These are phyloP conservation scores for Aspergillus texensis DNA, from an alignment of 2,329 filamentous ascomycete species.

Conservation along the genomic window DNA sequence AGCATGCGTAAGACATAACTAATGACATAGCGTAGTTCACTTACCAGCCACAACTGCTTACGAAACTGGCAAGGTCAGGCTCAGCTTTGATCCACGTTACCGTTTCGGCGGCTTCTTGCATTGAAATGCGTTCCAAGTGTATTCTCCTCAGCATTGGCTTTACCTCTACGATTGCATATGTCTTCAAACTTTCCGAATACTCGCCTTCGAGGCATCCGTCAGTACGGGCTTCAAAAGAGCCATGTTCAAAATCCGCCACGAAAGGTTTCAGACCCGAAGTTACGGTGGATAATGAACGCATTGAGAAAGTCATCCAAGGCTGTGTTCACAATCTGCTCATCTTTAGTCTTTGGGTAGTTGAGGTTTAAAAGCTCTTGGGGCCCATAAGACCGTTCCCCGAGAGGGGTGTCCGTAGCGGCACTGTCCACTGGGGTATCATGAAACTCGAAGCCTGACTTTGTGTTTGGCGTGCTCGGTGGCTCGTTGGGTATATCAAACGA, in stretches of 20 bases:
- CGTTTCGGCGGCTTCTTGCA: background rate
- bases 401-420: no score
- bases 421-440: no score
- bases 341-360: no score
- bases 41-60: background rate
- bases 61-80: background rate
- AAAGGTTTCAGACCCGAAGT: background rate
- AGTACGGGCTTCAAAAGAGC: background rate
- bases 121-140: background rate
- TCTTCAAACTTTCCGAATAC: background rate
- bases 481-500: no score
- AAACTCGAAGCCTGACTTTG: no score
- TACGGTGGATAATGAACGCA: no score
- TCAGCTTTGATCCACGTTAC: background rate
- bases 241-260: background rate
- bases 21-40: background rate
- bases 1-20: background rate
- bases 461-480: no score
- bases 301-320: no score
- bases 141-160: background rate
- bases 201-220: background rate
- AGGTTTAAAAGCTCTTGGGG: no score
- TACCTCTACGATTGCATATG: background rate
- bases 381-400: no score
- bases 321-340: no score